Evolutionary conservation across 1,284 basidiomycete genomes (phyloP), one percentile per base, ranked within the genome.

Genomic region (Heterobasidion parviporum): DNA sequence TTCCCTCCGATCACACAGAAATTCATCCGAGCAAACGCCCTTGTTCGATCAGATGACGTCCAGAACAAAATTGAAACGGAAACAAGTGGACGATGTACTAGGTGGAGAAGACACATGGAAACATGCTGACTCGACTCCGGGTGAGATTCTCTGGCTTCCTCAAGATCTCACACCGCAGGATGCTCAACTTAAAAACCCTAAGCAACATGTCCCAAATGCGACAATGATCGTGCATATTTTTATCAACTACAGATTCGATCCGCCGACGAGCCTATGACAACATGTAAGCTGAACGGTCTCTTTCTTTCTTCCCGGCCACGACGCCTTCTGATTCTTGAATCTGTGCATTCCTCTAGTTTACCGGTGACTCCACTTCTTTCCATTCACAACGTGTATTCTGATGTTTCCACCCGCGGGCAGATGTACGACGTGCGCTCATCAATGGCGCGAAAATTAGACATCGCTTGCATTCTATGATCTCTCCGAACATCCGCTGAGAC

Each of bases 181-280:
- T 38, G 8, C 10, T 49, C n/a, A 49, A n/a, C 38, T 35, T 52
- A 33, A 41, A 20, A 34, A 32, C 35, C 52, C 54, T 33, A 44
- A 53, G 93, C 85, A 16, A 81, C 81, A 16, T 99, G 95, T 70
- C 87, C 89, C 14, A 95, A 94, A 67, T 99, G 96, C 71, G 94
- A 97, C 66, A 80, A 90, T 65, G 81, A 82, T 44, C 77, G 87
- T 56, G 94, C 96, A 7, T 98, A 96, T 72, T 99, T 92, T 72
- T 93, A 95, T 70, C 94, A 98, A 73, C 74, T 98, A 16, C 96
- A 99, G 70, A 99, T 98, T 62, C 77, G 96, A 38, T 95, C 92
- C 64, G 96, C 96, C 0, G 94, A 97, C 69, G 94, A 97, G 67
- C 94, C 94, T 6, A 95, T 94, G 90, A 97, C 94, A 8, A 97